Conservation (phyloP, 2,329 filamentous ascomycete genomes). For the Aureobasidium sp. region DNA sequence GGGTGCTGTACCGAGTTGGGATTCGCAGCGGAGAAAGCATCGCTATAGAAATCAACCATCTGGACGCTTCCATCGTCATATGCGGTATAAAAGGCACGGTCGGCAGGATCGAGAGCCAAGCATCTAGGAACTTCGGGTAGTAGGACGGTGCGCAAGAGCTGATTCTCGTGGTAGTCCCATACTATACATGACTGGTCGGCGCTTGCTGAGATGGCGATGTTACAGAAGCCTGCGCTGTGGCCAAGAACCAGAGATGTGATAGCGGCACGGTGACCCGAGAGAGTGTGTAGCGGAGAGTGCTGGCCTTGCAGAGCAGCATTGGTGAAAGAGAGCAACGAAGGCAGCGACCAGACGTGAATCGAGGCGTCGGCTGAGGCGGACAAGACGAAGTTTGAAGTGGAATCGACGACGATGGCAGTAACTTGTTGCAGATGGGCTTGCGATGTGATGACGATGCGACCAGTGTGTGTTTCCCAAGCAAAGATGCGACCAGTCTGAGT, state of each 20-base stretch:
- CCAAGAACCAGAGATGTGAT: slow-evolving; percentile 59
- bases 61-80: slow-evolving; percentile 76
- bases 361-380: slow-evolving; percentile 81
- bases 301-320: slow-evolving; percentile 44
- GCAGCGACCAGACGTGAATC: slow-evolving; percentile 84
- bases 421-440: slow-evolving; percentile 75
- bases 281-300: slow-evolving; percentile 64
- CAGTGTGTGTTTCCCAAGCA: slow-evolving; percentile 82
- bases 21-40: slow-evolving; percentile 34
- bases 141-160: slow-evolving; percentile 71
- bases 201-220: slow-evolving; percentile 76
- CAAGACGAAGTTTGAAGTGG: slow-evolving; percentile 64
- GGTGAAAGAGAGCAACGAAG: slow-evolving; percentile 62
- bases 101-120: slow-evolving; percentile 70
- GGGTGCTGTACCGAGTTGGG: slow-evolving; percentile 28
- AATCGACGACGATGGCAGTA: slow-evolving; percentile 63
- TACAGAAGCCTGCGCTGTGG: slow-evolving; percentile 64
- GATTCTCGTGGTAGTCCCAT: slow-evolving; percentile 83
- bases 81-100: slow-evolving; percentile 73
- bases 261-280: slow-evolving; percentile 69
- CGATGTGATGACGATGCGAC: slow-evolving; percentile 66
- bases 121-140: slow-evolving; percentile 67
- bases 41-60: slow-evolving; percentile 61
- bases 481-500: slow-evolving; percentile 80
- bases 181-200: slow-evolving; percentile 83